Base-by-base conservation (phyloP, 1,284 basidiomycete genomes). In the Cryptococcus amylolentus region DNA sequence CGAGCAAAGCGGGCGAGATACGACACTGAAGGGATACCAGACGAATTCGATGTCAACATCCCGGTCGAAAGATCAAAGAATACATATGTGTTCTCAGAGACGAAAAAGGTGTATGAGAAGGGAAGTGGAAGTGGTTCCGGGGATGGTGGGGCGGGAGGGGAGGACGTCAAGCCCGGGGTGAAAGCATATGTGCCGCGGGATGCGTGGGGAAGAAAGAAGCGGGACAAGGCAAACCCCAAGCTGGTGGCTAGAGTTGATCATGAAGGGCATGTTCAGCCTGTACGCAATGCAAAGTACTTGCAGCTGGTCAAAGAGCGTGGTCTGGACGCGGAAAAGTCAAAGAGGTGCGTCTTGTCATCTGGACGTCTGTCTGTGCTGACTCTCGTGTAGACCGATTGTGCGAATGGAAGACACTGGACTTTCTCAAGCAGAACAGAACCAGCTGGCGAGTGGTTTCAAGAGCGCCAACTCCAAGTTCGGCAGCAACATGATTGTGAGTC, bases 301-400 rank as follows among this genome's bases (percentile, higher is more conserved):
- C 71, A 72, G 56, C 74, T 81, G 14, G 67, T 80, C 12, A 70
- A 76, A 37, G 71, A 75, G 46, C 62, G 80, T 5, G 66, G 73
- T 18, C 55, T 73, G 39, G 77, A 80, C 58, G 71, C 71, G n/a
- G 69, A 74, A 40, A 75, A 73, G 53, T 73, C 77, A 4, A 78
- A 76, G 66, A 68, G 78, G 58, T 71, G 42, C 38, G 65, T 61
- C 12, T 18, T 42, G 20, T 31, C n/a, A 20, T 26, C 16, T 26
- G 14, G 23, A 31, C 20, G 18, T 31, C 37, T 12, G 35, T 10
- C 42, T 6, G 6, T 14, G 31, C 37, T 28, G 12, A 40, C 3
- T 13, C 35, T 57, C 13, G 39, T 10, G 16, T 57, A 70, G 67
- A 53, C 72, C 76, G 1, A 76, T 80, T 53, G 70, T 78, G 51